These are phyloP conservation scores for Exophiala dermatitidis DNA, from an alignment of 2,329 filamentous ascomycete genomes.

Conservation along the genomic window DNA sequence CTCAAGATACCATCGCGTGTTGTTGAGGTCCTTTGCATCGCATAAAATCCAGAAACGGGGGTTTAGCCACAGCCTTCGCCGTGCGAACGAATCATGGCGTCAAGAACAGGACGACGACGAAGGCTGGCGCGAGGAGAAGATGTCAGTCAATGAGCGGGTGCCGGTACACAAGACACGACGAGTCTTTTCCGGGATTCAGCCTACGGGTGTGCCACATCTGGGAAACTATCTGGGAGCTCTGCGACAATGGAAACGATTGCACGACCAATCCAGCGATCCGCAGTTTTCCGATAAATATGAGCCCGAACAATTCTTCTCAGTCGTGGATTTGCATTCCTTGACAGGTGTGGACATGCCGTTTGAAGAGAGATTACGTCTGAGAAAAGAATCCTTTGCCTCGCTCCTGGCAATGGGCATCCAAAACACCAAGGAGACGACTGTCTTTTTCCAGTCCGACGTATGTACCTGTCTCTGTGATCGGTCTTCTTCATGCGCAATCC, in stretches of 20 bases:
- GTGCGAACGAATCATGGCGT: background rate
- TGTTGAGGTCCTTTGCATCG: background rate
- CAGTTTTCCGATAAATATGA: conserved; percentile 1
- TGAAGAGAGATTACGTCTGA: conserved; percentile 54
- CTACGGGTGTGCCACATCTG: conserved; percentile 85
- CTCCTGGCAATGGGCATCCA: conserved; percentile 78
- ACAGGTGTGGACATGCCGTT: conserved; percentile 56
- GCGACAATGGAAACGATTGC: conserved; percentile 74
- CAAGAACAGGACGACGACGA: background rate
- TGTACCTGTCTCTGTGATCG: conserved; percentile 27
- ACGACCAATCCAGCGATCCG: conserved; percentile 57
- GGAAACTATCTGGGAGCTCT: conserved; percentile 93
- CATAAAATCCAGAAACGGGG: conserved; percentile 1
- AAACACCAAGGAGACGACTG: conserved; percentile 58
- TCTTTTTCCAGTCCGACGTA: conserved; percentile 79
- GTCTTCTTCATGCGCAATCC: background rate
- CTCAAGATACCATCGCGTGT: background rate
- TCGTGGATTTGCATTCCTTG: conserved; percentile 92
- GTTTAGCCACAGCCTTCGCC: conserved; percentile 2
- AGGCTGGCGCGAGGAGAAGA: background rate
- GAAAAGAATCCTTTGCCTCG: conserved; percentile 68
- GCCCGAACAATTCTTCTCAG: conserved; percentile 62
- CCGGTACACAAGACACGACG: conserved; percentile 35
- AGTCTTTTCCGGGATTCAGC: conserved; percentile 93
- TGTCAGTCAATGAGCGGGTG: background rate